Evolutionary conservation across 129 eudicot species (phyloP), one percentile per base, ranked within the genome.

Genomic region (Flaveria ramosissima): DNA sequence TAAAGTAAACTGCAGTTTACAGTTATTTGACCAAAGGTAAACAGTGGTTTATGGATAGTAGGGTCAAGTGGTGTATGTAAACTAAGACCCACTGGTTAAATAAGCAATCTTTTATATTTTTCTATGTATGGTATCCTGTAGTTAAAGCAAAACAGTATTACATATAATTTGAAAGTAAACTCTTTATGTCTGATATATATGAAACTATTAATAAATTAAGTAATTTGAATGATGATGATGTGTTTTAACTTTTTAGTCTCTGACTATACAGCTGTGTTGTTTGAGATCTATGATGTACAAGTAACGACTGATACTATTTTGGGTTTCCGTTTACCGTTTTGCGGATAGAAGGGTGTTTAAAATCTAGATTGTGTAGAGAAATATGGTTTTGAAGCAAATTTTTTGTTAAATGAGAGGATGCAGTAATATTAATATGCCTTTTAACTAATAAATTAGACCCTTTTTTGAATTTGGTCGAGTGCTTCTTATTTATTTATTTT

Each of bases 261-360:
- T 50, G 27, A 17, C 51, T 16, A 16, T 50, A 27, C 11, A 50
- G 1, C 23, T 15, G 17, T 71, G 27, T 51, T 24, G 45, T 45
- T 70, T 23, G 59, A 23, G 21, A 47, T 46, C 14, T 14, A 14
- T 70, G 43, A 47, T 12, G 32, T 47, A 70, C n/a, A 41, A 16
- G 48, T 62, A 21, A 21, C 10, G 64, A 57, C 30, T 21, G 32
- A 57, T 21, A 27, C 42, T 15, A 14, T 45, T 24, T 70, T 17
- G 4, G 16, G 59, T 16, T 67, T 42, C 17, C 20, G 2, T 42
- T 27, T 67, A 67, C 51, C 16, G 10, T 67, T 67, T 42, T 19
- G 17, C 9, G 19, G 72, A 47, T 70, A 47, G 13, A 70, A 23
- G 32, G 57, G 60, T 70, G 60, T 70, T 70, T 24, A 62, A 70